Conservation (phyloP, 306 rosid species). For the Glycyrrhiza uralensis region DNA sequence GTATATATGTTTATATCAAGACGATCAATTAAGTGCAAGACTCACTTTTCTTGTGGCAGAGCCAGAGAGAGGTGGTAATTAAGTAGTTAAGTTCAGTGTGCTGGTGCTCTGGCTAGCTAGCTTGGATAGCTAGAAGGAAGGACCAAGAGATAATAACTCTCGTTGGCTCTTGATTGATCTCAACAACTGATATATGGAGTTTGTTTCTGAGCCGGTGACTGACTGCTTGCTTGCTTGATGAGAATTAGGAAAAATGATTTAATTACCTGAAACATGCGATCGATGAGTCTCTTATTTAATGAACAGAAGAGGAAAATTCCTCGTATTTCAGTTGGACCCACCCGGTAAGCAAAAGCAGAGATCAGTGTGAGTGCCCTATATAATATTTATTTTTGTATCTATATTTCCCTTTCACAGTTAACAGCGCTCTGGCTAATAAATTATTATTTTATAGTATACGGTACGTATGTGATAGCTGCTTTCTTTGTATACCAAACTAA, state of each 20-base stretch:
- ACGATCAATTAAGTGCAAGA: too few species aligned
- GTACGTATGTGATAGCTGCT: conserved; percentile 9
- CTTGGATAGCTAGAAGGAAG: too few species aligned
- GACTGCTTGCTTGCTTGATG: too few species aligned
- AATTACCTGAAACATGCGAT: conserved; percentile 7
- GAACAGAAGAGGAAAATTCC: not conserved
- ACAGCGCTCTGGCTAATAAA: not conserved
- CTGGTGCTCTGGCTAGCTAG: too few species aligned
- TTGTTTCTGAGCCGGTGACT: not conserved
- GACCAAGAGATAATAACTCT: too few species aligned
- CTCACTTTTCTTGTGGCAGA: not conserved
- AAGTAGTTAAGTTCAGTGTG: too few species aligned
- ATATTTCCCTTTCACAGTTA: not conserved
- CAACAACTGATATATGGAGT: not conserved
- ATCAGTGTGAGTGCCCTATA: not conserved
- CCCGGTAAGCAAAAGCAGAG: not conserved
- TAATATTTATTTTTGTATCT: too few species aligned
- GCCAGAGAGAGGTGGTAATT: too few species aligned
- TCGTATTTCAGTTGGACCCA: conserved; percentile 26
- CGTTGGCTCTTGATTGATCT: too few species aligned
- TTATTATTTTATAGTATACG: not conserved
- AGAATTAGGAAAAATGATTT: not conserved
- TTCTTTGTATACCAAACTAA: conserved; percentile 5
- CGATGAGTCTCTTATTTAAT: not conserved
- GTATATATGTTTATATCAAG: too few species aligned